These are phyloP conservation scores for Penicillium sp. DNA, from an alignment of 2,329 filamentous ascomycete species.

Conservation along the genomic window DNA sequence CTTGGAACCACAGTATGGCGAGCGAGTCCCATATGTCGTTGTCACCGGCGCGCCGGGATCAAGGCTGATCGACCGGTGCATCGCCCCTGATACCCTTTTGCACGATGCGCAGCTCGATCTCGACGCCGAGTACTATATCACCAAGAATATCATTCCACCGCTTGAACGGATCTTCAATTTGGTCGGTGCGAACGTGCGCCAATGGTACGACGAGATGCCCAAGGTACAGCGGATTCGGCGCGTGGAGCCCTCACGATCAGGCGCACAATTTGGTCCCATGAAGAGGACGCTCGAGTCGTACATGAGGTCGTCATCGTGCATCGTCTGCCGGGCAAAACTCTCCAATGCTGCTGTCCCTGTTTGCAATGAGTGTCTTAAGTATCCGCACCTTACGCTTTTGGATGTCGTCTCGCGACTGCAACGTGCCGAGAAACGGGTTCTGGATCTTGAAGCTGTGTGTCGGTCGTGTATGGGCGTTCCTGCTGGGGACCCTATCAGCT, in stretches of 20 bases:
- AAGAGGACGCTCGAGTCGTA: slow-evolving; percentile 89
- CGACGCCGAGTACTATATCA: slow-evolving; percentile 95
- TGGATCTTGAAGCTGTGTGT: slow-evolving; percentile 66
- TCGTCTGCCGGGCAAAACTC: slow-evolving; percentile 64
- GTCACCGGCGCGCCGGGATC: slow-evolving; percentile 81
- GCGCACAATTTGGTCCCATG: slow-evolving; percentile 26
- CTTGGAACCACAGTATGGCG: slow-evolving; percentile 87
- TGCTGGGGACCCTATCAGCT: slow-evolving; percentile 70
- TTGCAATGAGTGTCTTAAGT: slow-evolving; percentile 34
- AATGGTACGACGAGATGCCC: slow-evolving; percentile 96
- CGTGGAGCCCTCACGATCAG: slow-evolving; percentile 42
- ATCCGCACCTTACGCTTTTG: slow-evolving; percentile 54
- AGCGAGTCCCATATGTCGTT: slow-evolving; percentile 91
- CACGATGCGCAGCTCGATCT: slow-evolving; percentile 70
- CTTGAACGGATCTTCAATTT: slow-evolving; percentile 95
- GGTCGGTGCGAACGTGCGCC: slow-evolving; percentile 80
- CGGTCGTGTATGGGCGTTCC: slow-evolving; percentile 70
- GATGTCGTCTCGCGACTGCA: slow-evolving; percentile 58
- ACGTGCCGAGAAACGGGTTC: slow-evolving; percentile 57
- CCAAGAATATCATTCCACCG: slow-evolving; percentile 89
- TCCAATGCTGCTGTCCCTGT: slow-evolving; percentile 41
- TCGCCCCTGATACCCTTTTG: slow-evolving; percentile 77
- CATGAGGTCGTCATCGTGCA: slow-evolving; percentile 71
- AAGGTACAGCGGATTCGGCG: slow-evolving; percentile 72
- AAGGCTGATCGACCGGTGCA: slow-evolving; percentile 79